Conservation (phyloP, 768 basidiomycete genomes). For the Mycena kentingensis region DNA sequence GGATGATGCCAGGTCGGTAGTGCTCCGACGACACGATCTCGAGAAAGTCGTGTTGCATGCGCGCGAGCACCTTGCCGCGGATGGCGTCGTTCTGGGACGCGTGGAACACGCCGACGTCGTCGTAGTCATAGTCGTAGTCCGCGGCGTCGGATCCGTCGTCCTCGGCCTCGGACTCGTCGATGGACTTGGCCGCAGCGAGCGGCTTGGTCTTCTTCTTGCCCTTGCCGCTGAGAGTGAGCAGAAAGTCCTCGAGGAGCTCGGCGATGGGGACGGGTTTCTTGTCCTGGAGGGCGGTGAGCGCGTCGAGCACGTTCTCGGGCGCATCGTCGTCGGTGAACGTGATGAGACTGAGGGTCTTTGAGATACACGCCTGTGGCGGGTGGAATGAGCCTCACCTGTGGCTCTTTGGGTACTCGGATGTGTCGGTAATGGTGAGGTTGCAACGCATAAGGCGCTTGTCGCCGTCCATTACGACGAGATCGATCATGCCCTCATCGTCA, state of each 20-base stretch:
- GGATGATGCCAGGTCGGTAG: conserved; percentile 62
- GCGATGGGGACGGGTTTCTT: conserved; percentile 45
- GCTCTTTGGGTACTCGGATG: conserved; percentile 64
- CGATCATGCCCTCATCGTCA: conserved; percentile 69
- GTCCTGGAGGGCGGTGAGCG: conserved; percentile 48
- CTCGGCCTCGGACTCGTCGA: conserved; percentile 37
- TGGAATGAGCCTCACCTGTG: too few relatives aligned
- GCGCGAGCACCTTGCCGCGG: conserved; percentile 33
- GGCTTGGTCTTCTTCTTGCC: conserved; percentile 5
- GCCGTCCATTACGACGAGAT: conserved; percentile 44
- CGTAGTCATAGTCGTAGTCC: conserved; percentile 40
- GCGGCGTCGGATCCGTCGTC: conserved; percentile 39
- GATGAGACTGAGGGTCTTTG: too few relatives aligned
- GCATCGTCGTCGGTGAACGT: conserved; percentile 51
- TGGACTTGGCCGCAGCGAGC: conserved; percentile 18
- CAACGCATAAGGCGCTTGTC: conserved; percentile 28
- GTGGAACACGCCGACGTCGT: conserved; percentile 24
- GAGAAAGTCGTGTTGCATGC: conserved; percentile 46
- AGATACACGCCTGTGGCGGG: too few relatives aligned
- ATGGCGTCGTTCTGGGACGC: conserved; percentile 28
- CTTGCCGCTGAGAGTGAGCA: conserved; percentile 35
- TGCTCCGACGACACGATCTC: conserved; percentile 53
- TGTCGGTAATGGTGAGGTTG: conserved; percentile 42
- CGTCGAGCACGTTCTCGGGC: conserved; percentile 39
- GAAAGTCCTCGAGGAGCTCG: conserved; percentile 46